Conservation (phyloP, 108 stramenopile species). For the Skeletonema marinoi region DNA sequence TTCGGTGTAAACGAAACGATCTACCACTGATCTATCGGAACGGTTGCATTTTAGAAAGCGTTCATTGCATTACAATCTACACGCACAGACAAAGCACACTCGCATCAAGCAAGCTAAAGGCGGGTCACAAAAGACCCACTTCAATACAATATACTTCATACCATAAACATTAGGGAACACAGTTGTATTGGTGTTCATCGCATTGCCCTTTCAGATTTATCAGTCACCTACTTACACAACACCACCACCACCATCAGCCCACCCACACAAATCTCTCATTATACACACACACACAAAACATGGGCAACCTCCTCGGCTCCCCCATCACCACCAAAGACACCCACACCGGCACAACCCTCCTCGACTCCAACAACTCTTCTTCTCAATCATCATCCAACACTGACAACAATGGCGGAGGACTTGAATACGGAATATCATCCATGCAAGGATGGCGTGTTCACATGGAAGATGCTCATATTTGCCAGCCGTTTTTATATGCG, state of each 20-base stretch:
- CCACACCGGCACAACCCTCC: conserved; percentile 22
- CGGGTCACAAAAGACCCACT: no score
- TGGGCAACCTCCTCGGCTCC: conserved; percentile 16
- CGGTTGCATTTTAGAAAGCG: no score
- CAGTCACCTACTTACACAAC: no score
- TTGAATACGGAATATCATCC: conserved; percentile 69
- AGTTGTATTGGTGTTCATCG: no score
- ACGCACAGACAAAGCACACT: no score
- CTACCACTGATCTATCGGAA: conserved; percentile 26
- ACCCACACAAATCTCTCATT: neutral
- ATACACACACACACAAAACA: neutral
- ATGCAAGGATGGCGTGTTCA: conserved; percentile 92
- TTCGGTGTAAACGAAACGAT: conserved; percentile 36
- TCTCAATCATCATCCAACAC: neutral
- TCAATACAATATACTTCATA: no score
- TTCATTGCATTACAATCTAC: no score
- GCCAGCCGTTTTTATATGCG: conserved; percentile 44
- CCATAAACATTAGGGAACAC: no score
- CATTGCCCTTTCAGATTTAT: no score
- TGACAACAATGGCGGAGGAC: conserved; percentile 13
- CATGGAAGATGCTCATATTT: conserved; percentile 89
- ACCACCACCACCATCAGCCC: no score
- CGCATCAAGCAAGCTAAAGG: no score
- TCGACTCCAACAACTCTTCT: neutral
- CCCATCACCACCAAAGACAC: conserved; percentile 44